Base-by-base conservation (phyloP, 2,329 filamentous ascomycete genomes). In the Aspergillus hortae region DNA sequence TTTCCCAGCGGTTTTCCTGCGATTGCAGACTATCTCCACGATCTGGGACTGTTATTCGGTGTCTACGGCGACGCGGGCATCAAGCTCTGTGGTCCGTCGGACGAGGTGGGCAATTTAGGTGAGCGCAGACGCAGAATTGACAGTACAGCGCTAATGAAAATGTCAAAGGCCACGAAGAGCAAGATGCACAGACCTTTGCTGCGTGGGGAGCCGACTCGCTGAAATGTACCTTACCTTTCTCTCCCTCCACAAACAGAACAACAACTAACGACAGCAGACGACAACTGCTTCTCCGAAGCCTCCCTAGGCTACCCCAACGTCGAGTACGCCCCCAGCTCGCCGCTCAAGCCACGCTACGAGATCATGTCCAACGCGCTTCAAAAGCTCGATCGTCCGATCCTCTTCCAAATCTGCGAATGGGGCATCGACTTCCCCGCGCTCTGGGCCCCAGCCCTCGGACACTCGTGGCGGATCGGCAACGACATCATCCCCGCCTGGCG, bases 341-440 rank as follows among this genome's bases (percentile, higher is more conserved):
- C 72, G 4, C 74, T 75, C 0, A 68, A 72, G 0, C 56, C 67
- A 0, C 73, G 77, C 0, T 78, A 79, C 51, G 60, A 74, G 9
- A 75, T 71, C 43, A 81, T 81, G 77, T 74, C 74, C 0, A 58
- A 65, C 0, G 71, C 73, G 0, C 62, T 81, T 0, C 65, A 73
- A 4, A 59, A 62, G 0, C 67, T 72, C 0, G 61, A 71, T n/a
- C 69, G 74, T 0, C 64, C 74, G 4, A 74, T 80, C 2, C 61
- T 77, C 3, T 80, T 79, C 52, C 76, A 77, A 33, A 70, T 80
- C 7, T 81, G 79, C 54, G 79, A 81, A 60, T 81, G 79, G 79
- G 79, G 78, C 0, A 67, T 80, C 4, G 78, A 73, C 23, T 70
- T 80, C 42, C 69, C 80, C 0, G 74, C 75, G 0, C 67, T 71